Base-by-base conservation (phyloP, 768 basidiomycete genomes). In the Solioccasus polychromus region DNA sequence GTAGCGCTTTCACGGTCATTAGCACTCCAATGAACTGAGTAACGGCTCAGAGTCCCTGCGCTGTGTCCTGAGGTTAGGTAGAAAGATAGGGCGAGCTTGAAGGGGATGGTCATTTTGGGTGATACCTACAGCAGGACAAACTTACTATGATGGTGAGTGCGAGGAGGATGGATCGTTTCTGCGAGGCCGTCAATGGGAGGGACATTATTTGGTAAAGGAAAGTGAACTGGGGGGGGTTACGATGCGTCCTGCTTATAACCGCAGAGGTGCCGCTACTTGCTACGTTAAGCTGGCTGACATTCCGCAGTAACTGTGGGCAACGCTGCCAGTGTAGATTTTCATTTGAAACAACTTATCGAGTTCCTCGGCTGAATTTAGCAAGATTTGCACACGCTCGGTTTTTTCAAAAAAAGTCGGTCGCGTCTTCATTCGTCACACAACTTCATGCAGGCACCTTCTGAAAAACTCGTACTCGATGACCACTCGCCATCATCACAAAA, bases 401-500 rank as follows among this genome's bases (percentile, higher is more conserved):
- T 63, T 71, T 74, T 71, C 34, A 41, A n/a, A n/a, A n/a, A n/a
- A n/a, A n/a, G n/a, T n/a, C n/a, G n/a, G n/a, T n/a, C 30, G 40
- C 44, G 53, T 53, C 44, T 43, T 40, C 42, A 45, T 9, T 35
- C 39, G 8, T n/a, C n/a, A n/a, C n/a, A n/a, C n/a, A n/a, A n/a
- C n/a, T n/a, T n/a, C n/a, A n/a, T n/a, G n/a, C n/a, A n/a, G n/a
- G n/a, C n/a, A n/a, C n/a, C n/a, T n/a, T n/a, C n/a, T n/a, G n/a
- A n/a, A n/a, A n/a, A n/a, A n/a, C n/a, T n/a, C 39, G 50, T 69
- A 20, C 24, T 58, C 68, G 28, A 62, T 71, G 44, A 48, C 65
- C 26, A 48, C 71, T 58, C 43, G n/a, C n/a, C 57, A 22, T 59
- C 64, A 42, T 54, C 63, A 28, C 72, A 72, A 41, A 68, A 69